phyloP scores from a whole-genome alignment of 768 basidiomycete species.

The Hysterangium stoloniferum region DNA sequence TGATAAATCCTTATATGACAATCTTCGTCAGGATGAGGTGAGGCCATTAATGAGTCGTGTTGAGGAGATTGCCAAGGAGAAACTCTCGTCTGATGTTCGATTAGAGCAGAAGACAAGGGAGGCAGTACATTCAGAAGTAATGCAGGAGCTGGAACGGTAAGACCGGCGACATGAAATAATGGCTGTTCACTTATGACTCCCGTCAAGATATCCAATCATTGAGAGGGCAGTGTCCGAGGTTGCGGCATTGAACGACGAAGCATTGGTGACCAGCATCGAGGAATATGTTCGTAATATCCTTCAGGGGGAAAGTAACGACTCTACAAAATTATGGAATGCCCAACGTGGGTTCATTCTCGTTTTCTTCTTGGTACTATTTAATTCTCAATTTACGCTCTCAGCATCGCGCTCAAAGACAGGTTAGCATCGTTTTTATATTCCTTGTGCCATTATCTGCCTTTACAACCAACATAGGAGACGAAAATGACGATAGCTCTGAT shows the following conservation, averaged over 20 bases:
- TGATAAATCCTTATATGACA: conserved; percentile 2
- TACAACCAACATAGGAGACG: background rate
- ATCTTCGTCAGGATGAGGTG: conserved; percentile 39
- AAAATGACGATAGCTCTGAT: conserved; percentile 6
- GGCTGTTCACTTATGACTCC: conserved; percentile 14
- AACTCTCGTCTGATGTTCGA: conserved; percentile 45
- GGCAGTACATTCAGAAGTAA: conserved; percentile 48
- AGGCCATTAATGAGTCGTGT: conserved; percentile 48
- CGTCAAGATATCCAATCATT: conserved; percentile 53
- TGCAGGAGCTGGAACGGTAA: conserved; percentile 68
- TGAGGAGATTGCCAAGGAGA: conserved; percentile 52
- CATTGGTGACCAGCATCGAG: conserved; percentile 6
- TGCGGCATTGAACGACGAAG: conserved; percentile 6
- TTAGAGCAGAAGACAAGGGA: conserved; percentile 47
- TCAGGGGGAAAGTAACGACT: conserved; percentile 5
- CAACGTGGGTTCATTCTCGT: background rate
- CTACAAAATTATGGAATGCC: conserved; percentile 6
- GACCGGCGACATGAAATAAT: conserved; percentile 9
- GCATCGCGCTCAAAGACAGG: background rate
- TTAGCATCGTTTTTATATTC: background rate
- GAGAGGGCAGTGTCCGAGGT: conserved; percentile 44
- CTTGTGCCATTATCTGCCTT: too few relatives aligned
- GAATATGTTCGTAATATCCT: conserved; percentile 5
- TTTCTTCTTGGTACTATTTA: background rate
- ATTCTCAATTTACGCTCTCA: background rate